Base-by-base conservation (phyloP, 441 rosid genomes). In the Gossypium davidsonii region DNA sequence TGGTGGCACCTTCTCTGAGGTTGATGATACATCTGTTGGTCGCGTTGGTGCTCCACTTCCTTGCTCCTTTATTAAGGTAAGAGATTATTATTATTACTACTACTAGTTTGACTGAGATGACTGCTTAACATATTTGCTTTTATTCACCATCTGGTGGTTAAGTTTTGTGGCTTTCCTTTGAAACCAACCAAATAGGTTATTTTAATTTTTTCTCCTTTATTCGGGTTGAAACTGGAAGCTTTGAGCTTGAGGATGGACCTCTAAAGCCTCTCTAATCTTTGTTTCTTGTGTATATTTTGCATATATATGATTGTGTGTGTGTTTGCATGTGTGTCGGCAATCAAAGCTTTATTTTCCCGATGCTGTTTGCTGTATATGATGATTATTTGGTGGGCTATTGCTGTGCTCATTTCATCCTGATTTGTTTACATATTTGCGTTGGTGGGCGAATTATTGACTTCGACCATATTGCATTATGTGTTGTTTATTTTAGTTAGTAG, bases 1-100 rank as follows among this genome's bases (percentile, higher is more conserved):
- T 73, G 98, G 98, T 48, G 98, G 95, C 80, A 84, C 98, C 61
- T 95, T 95, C 83, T 87, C 97, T n/a, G 99, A 93, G 84, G 83
- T 89, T 79, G 98, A 93, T 78, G 99, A 95, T 85, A 68, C 89
- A 75, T 88, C 99, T 10, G 97, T 93, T 83, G 99, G 98, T 66
- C 95, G 99, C 77, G 99, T 89, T 55, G 99, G 99, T 60, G 87
- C 93, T 81, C 97, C 99, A 53, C 87, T 95, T 75, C 97, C 99
- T 85, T 88, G 94, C 83, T 86, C 99, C 21, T 89, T 83, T 79
- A 72, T 93, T 71, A 95, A 95, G 97, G 99, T 93, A 78, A 81
- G 80, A 60, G 31, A 9, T 25, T 21, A 4, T 48, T 18, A 64
- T 23, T 12, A 34, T 51, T 75, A 18, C 52, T 25, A n/a, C 31